Conservation (phyloP, 176 grass and related monocot genomes). For the Rhynchospora tenuis region DNA sequence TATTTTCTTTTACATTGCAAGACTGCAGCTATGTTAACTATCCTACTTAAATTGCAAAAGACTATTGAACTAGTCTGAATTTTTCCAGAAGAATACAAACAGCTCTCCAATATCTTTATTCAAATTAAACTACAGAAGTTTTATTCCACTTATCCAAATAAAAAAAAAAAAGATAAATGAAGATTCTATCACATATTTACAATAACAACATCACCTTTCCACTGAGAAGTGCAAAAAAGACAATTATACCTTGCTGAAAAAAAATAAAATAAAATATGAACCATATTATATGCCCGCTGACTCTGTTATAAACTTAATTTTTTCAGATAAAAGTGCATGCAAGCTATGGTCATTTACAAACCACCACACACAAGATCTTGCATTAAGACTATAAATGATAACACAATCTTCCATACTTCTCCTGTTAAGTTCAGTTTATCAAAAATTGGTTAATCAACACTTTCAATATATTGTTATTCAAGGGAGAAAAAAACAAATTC, state of each 20-base stretch:
- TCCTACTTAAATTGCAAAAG: neutral
- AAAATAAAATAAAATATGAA: conserved; percentile 2
- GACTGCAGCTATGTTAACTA: neutral
- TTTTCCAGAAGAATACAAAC: too few species aligned
- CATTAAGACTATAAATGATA: neutral
- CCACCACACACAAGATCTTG: neutral
- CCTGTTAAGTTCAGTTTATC: neutral
- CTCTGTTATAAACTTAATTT: neutral
- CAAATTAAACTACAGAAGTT: neutral
- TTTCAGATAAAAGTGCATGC: neutral
- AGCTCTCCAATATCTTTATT: neutral
- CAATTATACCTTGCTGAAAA: neutral
- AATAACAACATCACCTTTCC: neutral
- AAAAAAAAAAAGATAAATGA: neutral
- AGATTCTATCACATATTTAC: neutral
- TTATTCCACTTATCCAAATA: neutral
- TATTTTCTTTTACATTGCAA: neutral
- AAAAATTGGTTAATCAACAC: neutral
- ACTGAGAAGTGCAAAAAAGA: neutral
- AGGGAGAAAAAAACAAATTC: neutral
- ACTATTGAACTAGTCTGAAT: neutral
- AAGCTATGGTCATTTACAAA: neutral
- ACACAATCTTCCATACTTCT: neutral
- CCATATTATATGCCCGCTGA: neutral
- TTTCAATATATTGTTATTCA: neutral